Conservation (phyloP, 305 asterid genomes). For the Solanum hybrid region DNA sequence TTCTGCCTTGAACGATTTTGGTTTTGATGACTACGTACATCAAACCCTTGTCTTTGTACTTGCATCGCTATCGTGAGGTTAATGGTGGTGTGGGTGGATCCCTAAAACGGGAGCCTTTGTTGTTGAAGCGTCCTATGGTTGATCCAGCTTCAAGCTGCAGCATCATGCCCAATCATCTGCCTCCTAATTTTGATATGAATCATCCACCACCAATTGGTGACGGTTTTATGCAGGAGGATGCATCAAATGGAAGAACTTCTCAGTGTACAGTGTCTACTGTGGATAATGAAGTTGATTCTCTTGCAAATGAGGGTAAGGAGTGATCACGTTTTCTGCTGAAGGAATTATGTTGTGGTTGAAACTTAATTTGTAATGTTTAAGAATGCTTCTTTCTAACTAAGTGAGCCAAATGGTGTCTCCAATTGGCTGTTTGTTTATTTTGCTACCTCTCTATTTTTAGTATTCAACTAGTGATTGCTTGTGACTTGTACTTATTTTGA, state of each 20-base stretch:
- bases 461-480: neutral
- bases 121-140: slow-evolving; percentile 24
- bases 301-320: neutral
- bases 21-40: slow-evolving; percentile 46
- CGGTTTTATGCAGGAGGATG: slow-evolving; percentile 31
- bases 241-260: slow-evolving; percentile 32
- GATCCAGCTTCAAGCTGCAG: neutral
- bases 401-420: neutral
- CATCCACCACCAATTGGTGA: slow-evolving; percentile 21
- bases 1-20: slow-evolving; percentile 63
- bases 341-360: neutral
- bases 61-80: slow-evolving; percentile 46
- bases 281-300: neutral
- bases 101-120: slow-evolving; percentile 4
- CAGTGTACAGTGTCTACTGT: neutral
- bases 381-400: neutral
- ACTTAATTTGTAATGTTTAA: neutral
- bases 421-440: neutral
- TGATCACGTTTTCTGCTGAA: neutral
- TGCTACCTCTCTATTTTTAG: neutral
- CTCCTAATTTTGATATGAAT: slow-evolving; percentile 19
- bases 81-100: slow-evolving; percentile 45
- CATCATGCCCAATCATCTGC: neutral
- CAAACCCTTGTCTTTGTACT: slow-evolving; percentile 44
- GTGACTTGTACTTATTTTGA: neutral